These are phyloP conservation scores for Herpetomonas samuelpessoai DNA, from an alignment of 208 protist species.

Conservation along the genomic window DNA sequence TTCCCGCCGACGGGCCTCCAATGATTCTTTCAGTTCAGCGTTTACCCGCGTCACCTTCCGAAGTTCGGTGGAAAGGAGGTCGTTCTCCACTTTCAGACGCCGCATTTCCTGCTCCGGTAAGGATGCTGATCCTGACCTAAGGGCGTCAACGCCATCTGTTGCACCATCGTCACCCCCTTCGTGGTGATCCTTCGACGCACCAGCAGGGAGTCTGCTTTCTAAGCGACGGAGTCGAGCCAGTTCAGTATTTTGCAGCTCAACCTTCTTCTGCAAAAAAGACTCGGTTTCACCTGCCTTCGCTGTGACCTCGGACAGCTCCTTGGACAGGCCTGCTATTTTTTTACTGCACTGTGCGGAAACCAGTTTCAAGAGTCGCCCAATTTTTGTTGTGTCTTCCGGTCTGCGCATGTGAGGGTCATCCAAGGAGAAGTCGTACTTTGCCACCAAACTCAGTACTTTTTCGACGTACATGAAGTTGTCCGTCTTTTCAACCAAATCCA, in stretches of 20 bases:
- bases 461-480: conserved; percentile 50
- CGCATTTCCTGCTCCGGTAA: conserved; percentile 12
- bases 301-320: conserved; percentile 10
- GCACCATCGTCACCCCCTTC: background rate
- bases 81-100: conserved; percentile 31
- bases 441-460: conserved; percentile 51
- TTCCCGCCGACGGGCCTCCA: conserved; percentile 40
- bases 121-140: background rate
- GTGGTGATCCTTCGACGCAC: no score
- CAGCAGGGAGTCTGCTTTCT: no score
- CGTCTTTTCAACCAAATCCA: conserved; percentile 60
- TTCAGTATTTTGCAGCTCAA: conserved; percentile 21
- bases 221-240: conserved; percentile 8
- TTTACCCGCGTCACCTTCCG: conserved; percentile 25
- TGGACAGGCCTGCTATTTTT: conserved; percentile 27
- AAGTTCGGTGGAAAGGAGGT: conserved; percentile 33
- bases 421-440: conserved; percentile 45
- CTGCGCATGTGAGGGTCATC: conserved; percentile 63
- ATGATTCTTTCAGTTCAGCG: conserved; percentile 39
- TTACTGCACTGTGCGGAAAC: conserved; percentile 40
- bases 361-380: conserved; percentile 61
- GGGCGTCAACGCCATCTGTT: background rate
- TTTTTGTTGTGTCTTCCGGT: conserved; percentile 38
- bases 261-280: conserved; percentile 13
- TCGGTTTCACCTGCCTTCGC: conserved; percentile 16